A percentile compares a stretch with the other conserved stretches of the same genome.
phyloP scores from a whole-genome alignment of 2,329 filamentous ascomycete species.

The Fusarium albosuccineum region DNA sequence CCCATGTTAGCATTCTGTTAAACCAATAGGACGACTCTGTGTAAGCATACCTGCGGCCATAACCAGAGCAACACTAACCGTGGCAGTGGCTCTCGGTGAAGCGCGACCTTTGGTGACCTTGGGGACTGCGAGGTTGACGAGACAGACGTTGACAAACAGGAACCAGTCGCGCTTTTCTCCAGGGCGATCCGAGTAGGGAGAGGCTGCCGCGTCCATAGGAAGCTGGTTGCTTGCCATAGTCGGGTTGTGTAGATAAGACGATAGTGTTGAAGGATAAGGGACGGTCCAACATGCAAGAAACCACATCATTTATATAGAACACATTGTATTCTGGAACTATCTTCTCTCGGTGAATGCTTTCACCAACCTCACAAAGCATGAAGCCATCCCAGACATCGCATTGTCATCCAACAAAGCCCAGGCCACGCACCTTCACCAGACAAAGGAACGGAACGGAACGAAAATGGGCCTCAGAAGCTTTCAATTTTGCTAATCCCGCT shows the following conservation, averaged over 20 bases:
- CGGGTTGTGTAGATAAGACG: not conserved
- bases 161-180: too few species aligned
- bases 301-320: not conserved
- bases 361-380: not conserved
- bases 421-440: not conserved
- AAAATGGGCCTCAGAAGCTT: constrained; percentile 32
- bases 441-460: constrained; percentile 10
- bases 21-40: not conserved
- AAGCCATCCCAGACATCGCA: not conserved
- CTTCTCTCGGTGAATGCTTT: not conserved
- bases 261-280: not conserved
- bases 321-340: not conserved
- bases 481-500: constrained; percentile 42
- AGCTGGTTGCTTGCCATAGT: not conserved
- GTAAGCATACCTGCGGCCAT: not conserved
- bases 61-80: constrained; percentile 1
- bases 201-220: not conserved
- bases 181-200: not conserved
- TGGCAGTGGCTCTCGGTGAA: not conserved
- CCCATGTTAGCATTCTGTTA: not conserved
- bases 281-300: not conserved
- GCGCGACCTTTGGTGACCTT: not conserved
- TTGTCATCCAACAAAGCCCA: constrained; percentile 1
- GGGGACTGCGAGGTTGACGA: constrained; percentile 6
- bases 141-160: not conserved